These are phyloP conservation scores for Bacidia gigantensis DNA, from an alignment of 495 filamentous ascomycete species.

Conservation along the genomic window DNA sequence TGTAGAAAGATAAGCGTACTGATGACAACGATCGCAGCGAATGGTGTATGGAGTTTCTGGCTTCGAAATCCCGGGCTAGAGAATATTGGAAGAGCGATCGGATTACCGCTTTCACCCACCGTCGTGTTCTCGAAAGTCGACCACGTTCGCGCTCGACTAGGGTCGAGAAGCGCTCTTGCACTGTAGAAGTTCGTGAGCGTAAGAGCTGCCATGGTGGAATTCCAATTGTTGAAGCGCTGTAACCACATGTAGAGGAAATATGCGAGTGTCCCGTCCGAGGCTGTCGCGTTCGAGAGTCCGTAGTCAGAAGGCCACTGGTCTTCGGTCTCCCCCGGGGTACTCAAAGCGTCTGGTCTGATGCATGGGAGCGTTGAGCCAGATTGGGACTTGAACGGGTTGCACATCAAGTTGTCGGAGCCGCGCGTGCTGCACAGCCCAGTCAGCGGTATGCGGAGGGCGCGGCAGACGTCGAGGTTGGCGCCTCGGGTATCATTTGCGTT, in stretches of 20 bases:
- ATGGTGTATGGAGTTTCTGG: neutral
- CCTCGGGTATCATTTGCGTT: neutral
- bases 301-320: neutral
- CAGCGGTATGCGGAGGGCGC: neutral
- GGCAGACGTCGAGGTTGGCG: neutral
- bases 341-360: neutral
- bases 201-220: neutral
- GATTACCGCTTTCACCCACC: neutral
- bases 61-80: neutral
- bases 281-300: neutral
- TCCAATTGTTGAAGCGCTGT: neutral
- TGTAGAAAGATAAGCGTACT: neutral
- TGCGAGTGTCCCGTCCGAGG: neutral
- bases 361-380: neutral
- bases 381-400: neutral
- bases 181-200: neutral
- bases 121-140: too few relatives aligned
- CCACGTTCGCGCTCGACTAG: neutral
- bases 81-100: neutral
- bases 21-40: neutral
- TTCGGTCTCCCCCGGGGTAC: neutral
- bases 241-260: neutral
- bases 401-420: neutral
- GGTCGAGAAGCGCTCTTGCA: neutral
- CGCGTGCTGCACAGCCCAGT: neutral